Base-by-base conservation (phyloP, 2,329 filamentous ascomycete genomes). In the Phyllosticta ampelicida region DNA sequence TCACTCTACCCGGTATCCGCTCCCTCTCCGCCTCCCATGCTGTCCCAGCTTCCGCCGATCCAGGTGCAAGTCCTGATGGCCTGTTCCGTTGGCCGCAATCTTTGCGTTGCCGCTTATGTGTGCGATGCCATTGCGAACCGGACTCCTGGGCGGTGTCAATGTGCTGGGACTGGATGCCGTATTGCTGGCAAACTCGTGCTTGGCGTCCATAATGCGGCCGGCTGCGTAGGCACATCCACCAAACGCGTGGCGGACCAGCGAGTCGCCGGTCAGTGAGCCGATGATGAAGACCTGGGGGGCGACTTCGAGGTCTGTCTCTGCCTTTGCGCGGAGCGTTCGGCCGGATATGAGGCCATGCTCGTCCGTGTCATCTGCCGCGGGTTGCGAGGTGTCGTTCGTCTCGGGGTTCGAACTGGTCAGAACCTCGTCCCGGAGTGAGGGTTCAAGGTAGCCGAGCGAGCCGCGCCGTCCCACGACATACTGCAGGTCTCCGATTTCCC, bases 211-310 rank as follows among this genome's bases (percentile, higher is more conserved):
- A 19, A 84, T 75, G 61, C 74, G 77, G 3, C 80, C 78, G 3
- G 80, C 82, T 4, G 78, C 75, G 63, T 79, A 80, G 8, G 80
- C 76, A 62, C 81, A 83, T 5, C 80, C 78, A 2, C 82, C 81
- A 26, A 82, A 80, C 9, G 80, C 79, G 63, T 83, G 82, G 1
- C 81, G 73, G 23, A 85, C 78, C 3, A 85, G 71, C 2, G 80
- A 82, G 65, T 85, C 82, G 3, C 82, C 82, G 0, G 81, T 81
- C 54, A 85, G 64, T 62, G 80, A 83, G 10, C 82, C 82, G 44
- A 80, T 78, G 50, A 81, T 75, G 65, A 82, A 83, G 28, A 84
- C 72, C 50, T 76, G 69, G 0, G 68, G 72, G 0, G 79, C 75
- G 28, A 84, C 71, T 66, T 84, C 78, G 16, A 83, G 68, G 51